Conservation (phyloP, 2,329 filamentous ascomycete genomes). For the Penicillium sp. region DNA sequence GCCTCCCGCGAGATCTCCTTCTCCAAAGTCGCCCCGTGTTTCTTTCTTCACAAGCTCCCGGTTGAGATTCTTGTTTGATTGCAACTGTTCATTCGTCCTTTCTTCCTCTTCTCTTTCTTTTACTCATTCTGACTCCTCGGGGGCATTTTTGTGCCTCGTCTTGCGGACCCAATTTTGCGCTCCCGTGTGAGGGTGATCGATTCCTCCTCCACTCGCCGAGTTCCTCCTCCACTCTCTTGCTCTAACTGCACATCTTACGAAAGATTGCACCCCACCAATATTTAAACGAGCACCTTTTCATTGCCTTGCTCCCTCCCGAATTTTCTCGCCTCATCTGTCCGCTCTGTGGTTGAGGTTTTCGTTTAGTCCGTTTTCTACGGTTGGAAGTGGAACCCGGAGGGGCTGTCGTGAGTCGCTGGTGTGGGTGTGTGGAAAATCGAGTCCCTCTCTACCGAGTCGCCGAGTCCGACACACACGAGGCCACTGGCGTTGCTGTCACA, state of each 20-base stretch:
- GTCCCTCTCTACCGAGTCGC: slow-evolving; percentile 18
- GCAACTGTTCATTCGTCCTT: not conserved
- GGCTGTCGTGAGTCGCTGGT: slow-evolving; percentile 21
- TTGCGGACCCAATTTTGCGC: slow-evolving; percentile 11
- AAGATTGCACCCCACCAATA: not conserved
- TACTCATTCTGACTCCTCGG: not conserved
- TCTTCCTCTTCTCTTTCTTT: slow-evolving; percentile 4
- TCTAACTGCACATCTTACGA: not conserved
- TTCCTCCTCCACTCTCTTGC: not conserved
- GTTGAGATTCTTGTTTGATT: slow-evolving; percentile 19
- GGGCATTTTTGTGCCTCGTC: not conserved
- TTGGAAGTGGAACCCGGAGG: slow-evolving; percentile 26
- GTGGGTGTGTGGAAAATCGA: slow-evolving; percentile 17
- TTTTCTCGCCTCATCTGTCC: not conserved
- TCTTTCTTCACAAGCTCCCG: slow-evolving; percentile 15
- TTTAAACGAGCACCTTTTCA: not conserved
- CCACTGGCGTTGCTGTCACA: slow-evolving; percentile 18
- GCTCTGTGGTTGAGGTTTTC: slow-evolving; percentile 5
- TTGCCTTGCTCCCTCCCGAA: not conserved
- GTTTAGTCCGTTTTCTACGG: slow-evolving; percentile 4
- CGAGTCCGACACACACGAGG: slow-evolving; percentile 15
- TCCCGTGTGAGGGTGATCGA: slow-evolving; percentile 15
- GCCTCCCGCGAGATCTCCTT: slow-evolving; percentile 10
- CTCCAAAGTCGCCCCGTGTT: slow-evolving; percentile 2
- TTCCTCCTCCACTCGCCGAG: slow-evolving; percentile 11